Evolutionary conservation across 140 eudicot genomes (phyloP).

Genomic region (Anethum foeniculum): DNA sequence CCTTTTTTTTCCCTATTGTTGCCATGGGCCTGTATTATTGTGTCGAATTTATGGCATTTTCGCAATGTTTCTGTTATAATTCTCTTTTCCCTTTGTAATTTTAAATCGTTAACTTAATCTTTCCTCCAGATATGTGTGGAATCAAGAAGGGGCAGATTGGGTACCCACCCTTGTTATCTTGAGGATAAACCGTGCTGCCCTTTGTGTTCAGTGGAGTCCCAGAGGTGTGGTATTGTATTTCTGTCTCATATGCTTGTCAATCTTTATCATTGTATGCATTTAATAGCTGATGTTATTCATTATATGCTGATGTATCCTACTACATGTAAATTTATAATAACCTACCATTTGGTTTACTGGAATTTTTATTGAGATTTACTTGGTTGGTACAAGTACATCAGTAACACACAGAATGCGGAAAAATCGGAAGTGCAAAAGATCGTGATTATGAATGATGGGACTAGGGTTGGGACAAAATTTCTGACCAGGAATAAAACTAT

Average conservation of each 20-base stretch:
- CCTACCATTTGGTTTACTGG: background rate
- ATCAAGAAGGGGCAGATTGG: constrained; percentile 80
- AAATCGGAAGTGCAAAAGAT: background rate
- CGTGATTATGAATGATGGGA: background rate
- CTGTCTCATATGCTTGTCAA: background rate
- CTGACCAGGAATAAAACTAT: too few relatives aligned
- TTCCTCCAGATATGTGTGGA: constrained; percentile 83
- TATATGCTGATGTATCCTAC: background rate
- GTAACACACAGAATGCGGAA: background rate
- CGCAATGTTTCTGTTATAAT: background rate
- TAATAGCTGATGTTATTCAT: background rate
- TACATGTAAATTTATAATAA: background rate
- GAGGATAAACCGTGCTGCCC: constrained; percentile 93
- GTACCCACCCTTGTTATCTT: constrained; percentile 98
- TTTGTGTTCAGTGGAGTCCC: constrained; percentile 99
- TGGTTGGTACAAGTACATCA: background rate
- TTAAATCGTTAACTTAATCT: background rate
- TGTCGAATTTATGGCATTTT: background rate
- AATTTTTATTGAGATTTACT: background rate
- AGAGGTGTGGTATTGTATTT: constrained; percentile 42
- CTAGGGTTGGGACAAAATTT: too few relatives aligned
- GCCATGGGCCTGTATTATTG: background rate
- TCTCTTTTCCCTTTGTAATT: background rate
- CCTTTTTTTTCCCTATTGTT: background rate
- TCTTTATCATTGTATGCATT: background rate